Evolutionary conservation across 148 eudicot species (phyloP), one percentile per base, ranked within the genome.

Genomic region (Heliamphora exappendiculata): DNA sequence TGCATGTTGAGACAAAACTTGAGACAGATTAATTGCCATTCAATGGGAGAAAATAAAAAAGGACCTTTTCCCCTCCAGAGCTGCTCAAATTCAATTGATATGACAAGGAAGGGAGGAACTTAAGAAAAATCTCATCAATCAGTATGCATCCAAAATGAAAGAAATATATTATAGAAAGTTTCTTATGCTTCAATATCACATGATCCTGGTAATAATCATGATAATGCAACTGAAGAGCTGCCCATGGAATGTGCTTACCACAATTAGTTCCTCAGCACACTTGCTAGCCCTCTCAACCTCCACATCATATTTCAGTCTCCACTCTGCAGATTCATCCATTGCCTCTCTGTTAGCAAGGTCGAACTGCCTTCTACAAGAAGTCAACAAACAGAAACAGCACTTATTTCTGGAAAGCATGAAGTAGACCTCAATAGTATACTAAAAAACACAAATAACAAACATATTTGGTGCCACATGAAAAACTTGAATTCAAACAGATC

Each of bases 261-360:
- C 77, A 69, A 44, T 68, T 29, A 94, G 84, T 75, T 91, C 88
- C 50, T 72, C 75, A 31, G 72, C 75, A 80, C 95, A 94, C 65
- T 81, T 84, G 47, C 69, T 51, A 74, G 83, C 76, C 78, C 78
- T 84, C 70, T 85, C 88, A 33, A 84, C 79, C 84, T 90, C 97
- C 37, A 76, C 83, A 80, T 94, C 98, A 78, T 79, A 94, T 80
- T 87, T 94, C 28, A 79, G 82, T 85, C 98, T 94, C 98, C 98
- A 94, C 76, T 90, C 93, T 44, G 98, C 98, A 70, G 98, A 94
- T 83, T 94, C 98, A 67, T 94, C 98, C 88, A 91, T 86, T 73
- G 98, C 98, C 85, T 91, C 97, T 82, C 84, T 89, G 76, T 79
- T 87, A 74, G 98, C 98, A 75, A 90, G 88, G 85, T 94, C 98